These are phyloP conservation scores for Xylaria polymorpha DNA, from an alignment of 2,329 filamentous ascomycete species.

Conservation along the genomic window DNA sequence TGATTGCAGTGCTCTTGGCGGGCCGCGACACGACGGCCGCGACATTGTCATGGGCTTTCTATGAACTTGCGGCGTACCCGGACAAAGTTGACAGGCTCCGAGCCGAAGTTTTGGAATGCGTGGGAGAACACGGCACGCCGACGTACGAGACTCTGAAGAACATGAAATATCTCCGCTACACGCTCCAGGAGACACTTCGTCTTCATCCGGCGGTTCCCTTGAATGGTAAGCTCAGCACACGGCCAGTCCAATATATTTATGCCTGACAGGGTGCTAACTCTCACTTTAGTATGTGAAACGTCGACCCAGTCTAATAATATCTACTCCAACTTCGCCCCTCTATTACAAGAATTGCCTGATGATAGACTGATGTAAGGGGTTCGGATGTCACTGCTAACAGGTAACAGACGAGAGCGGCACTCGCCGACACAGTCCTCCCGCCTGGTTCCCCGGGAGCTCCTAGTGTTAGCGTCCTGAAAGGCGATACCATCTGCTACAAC, in stretches of 20 bases:
- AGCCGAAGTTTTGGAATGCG: slow-evolving; percentile 65
- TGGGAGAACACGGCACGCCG: slow-evolving; percentile 61
- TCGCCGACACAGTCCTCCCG: slow-evolving; percentile 55
- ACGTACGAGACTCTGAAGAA: slow-evolving; percentile 74
- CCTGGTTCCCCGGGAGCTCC: slow-evolving; percentile 29
- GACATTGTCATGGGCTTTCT: slow-evolving; percentile 73
- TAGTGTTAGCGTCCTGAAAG: slow-evolving; percentile 36
- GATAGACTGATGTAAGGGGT: neutral
- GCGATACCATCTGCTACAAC: slow-evolving; percentile 35
- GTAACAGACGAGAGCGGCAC: slow-evolving; percentile 49
- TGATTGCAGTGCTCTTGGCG: slow-evolving; percentile 76
- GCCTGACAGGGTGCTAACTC: slow-evolving; percentile 6
- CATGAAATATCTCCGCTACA: slow-evolving; percentile 71
- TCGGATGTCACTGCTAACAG: slow-evolving; percentile 10
- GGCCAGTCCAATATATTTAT: neutral
- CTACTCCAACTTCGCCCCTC: neutral
- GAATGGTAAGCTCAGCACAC: slow-evolving; percentile 48
- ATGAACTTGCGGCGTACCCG: slow-evolving; percentile 71
- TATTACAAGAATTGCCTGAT: too few relatives aligned
- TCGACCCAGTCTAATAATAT: neutral
- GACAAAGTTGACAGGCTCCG: slow-evolving; percentile 68
- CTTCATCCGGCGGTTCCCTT: slow-evolving; percentile 59
- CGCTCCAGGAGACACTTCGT: slow-evolving; percentile 51
- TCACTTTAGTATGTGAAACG: slow-evolving; percentile 25
- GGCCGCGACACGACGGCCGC: slow-evolving; percentile 77